These are phyloP conservation scores for Verbascum thapsus DNA, from an alignment of 257 asterid genomes.

Conservation along the genomic window DNA sequence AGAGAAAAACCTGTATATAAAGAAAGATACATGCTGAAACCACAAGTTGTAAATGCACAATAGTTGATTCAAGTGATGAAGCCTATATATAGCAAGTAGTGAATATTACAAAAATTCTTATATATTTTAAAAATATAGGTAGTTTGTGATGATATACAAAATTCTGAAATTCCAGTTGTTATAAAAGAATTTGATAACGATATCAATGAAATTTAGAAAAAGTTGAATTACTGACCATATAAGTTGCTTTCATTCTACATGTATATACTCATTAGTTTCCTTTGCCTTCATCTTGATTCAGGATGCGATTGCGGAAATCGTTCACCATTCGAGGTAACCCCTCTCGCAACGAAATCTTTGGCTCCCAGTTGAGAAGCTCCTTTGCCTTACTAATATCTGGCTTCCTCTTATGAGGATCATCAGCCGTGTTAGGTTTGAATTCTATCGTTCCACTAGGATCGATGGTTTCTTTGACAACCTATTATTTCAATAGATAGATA, in stretches of 20 bases:
- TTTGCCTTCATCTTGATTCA: constrained; percentile 97
- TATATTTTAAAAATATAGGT: constrained; percentile 9
- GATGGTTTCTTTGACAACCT: constrained; percentile 94
- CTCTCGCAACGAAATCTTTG: constrained; percentile 70
- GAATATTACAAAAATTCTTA: constrained; percentile 32
- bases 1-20: not conserved
- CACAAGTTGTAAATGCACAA: constrained; percentile 13
- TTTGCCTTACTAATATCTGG: constrained; percentile 94
- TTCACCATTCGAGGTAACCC: constrained; percentile 91
- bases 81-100: not conserved
- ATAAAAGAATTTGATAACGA: constrained; percentile 18
- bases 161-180: constrained; percentile 13
- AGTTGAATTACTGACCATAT: constrained; percentile 9
- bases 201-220: constrained; percentile 25
- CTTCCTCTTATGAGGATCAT: constrained; percentile 97
- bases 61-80: constrained; percentile 23
- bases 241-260: constrained; percentile 31
- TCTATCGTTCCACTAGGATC: constrained; percentile 86
- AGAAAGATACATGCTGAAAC: not conserved
- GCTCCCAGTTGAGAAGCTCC: constrained; percentile 96
- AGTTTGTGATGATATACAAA: constrained; percentile 1
- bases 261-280: constrained; percentile 50
- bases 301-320: constrained; percentile 88
- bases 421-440: constrained; percentile 89
- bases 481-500: constrained; percentile 28